Conservation (phyloP, 169 alveolate genomes). For the Plasmodium falciparum region DNA sequence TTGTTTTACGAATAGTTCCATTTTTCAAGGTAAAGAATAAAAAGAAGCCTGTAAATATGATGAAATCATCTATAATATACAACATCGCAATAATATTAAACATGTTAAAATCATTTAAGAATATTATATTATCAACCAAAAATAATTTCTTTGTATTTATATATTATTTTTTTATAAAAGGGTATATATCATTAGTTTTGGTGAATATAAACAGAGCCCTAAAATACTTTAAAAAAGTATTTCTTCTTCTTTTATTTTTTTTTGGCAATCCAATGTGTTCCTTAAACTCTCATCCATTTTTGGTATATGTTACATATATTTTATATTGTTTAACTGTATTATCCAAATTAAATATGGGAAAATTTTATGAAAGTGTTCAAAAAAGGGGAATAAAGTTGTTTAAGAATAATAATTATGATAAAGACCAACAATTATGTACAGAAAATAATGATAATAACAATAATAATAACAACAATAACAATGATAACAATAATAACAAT, state of each 20-base stretch:
- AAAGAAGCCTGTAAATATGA: slow-evolving; percentile 6
- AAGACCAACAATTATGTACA: not conserved
- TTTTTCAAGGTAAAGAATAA: slow-evolving; percentile 36
- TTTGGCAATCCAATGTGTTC: slow-evolving; percentile 69
- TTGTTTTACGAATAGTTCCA: slow-evolving; percentile 65
- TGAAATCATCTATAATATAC: slow-evolving; percentile 47
- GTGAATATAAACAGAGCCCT: slow-evolving; percentile 43
- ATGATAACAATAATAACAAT: not conserved
- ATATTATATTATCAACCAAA: slow-evolving; percentile 58
- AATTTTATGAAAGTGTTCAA: slow-evolving; percentile 28
- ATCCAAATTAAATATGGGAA: slow-evolving; percentile 39
- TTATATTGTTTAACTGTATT: slow-evolving; percentile 58
- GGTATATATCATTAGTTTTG: slow-evolving; percentile 53
- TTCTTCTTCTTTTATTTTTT: slow-evolving; percentile 59
- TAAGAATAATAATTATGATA: slow-evolving; percentile 1
- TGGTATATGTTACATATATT: slow-evolving; percentile 69
- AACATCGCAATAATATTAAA: slow-evolving; percentile 43
- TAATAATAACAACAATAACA: not conserved
- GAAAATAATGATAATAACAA: not conserved
- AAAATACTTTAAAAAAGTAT: slow-evolving; percentile 60
- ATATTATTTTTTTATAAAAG: slow-evolving; percentile 64
- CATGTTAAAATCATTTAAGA: slow-evolving; percentile 51
- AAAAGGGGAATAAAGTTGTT: slow-evolving; percentile 26
- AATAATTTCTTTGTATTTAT: slow-evolving; percentile 63
- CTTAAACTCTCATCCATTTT: slow-evolving; percentile 54